These are phyloP conservation scores for Lecanicillium sp. DNA, from an alignment of 2,329 filamentous ascomycete species.

Conservation along the genomic window DNA sequence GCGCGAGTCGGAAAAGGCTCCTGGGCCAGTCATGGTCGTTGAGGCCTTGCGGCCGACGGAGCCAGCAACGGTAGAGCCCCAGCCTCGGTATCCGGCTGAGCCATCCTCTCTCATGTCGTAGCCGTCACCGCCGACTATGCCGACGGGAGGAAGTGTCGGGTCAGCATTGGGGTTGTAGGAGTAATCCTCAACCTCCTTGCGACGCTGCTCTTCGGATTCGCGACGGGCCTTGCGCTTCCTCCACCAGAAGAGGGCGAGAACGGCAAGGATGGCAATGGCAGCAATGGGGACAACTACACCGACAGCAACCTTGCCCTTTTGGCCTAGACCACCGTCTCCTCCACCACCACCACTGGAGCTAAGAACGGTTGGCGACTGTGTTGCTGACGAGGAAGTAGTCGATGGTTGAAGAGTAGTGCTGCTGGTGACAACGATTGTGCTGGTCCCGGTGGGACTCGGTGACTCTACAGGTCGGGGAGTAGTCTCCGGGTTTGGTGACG, in stretches of 20 bases:
- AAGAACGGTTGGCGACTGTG: constrained; percentile 17
- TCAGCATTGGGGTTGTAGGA: constrained; percentile 97
- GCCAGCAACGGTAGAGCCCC: constrained; percentile 67
- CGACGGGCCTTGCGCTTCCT: constrained; percentile 79
- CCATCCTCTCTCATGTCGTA: constrained; percentile 74
- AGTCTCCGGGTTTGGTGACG: neutral
- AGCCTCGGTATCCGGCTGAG: constrained; percentile 79
- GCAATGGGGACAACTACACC: constrained; percentile 91
- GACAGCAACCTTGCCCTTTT: constrained; percentile 72
- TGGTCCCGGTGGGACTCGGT: constrained; percentile 13
- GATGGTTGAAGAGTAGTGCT: constrained; percentile 16
- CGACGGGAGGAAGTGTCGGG: constrained; percentile 57
- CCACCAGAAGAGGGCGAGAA: constrained; percentile 77
- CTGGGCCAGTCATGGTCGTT: constrained; percentile 76
- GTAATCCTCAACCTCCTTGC: constrained; percentile 96
- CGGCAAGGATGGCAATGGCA: constrained; percentile 71
- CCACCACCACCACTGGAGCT: constrained; percentile 18
- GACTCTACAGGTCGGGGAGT: neutral
- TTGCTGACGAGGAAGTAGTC: constrained; percentile 19
- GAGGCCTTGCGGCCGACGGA: constrained; percentile 75
- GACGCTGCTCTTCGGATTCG: constrained; percentile 75
- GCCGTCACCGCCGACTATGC: constrained; percentile 30
- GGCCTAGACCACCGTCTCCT: constrained; percentile 39
- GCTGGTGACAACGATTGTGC: constrained; percentile 18
- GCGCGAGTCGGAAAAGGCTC: constrained; percentile 68